phyloP scores from a whole-genome alignment of 441 rosid genomes.

The Pelargonium myrrhifolium region DNA sequence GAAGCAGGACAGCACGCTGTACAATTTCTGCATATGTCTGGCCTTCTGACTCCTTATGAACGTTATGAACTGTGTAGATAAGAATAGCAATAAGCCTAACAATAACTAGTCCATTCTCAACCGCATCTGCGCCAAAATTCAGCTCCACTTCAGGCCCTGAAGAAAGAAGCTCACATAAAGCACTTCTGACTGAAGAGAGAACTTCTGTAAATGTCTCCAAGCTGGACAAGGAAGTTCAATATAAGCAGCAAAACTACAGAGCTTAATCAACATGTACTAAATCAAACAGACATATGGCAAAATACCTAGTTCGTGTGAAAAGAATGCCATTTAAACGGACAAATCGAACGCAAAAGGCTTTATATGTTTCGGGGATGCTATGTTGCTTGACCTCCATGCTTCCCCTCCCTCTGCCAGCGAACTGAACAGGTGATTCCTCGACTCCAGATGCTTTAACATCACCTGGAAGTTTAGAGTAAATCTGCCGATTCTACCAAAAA shows the following conservation, averaged over 20 bases:
- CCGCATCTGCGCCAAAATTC: slow-evolving; percentile 59
- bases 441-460: slow-evolving; percentile 34
- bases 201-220: slow-evolving; percentile 83
- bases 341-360: slow-evolving; percentile 61
- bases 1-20: slow-evolving; percentile 76
- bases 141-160: slow-evolving; percentile 54
- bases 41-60: slow-evolving; percentile 66
- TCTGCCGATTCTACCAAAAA: slow-evolving; percentile 55
- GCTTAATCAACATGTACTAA: slow-evolving; percentile 10
- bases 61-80: slow-evolving; percentile 62
- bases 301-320: slow-evolving; percentile 81
- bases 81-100: slow-evolving; percentile 66
- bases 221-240: slow-evolving; percentile 36
- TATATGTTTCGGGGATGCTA: slow-evolving; percentile 42
- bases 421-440: slow-evolving; percentile 36
- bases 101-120: slow-evolving; percentile 58
- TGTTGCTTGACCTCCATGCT: no score
- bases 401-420: slow-evolving; percentile 56
- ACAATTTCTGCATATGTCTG: slow-evolving; percentile 87
- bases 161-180: slow-evolving; percentile 57
- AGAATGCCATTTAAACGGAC: slow-evolving; percentile 85
- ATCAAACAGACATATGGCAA: background rate
- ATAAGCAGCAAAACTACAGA: slow-evolving; percentile 1
- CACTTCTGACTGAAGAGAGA: slow-evolving; percentile 50
- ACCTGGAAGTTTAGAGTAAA: slow-evolving; percentile 48